These are phyloP conservation scores for Mycocentrospora acerina DNA, from an alignment of 2,329 filamentous ascomycete genomes.

Conservation along the genomic window DNA sequence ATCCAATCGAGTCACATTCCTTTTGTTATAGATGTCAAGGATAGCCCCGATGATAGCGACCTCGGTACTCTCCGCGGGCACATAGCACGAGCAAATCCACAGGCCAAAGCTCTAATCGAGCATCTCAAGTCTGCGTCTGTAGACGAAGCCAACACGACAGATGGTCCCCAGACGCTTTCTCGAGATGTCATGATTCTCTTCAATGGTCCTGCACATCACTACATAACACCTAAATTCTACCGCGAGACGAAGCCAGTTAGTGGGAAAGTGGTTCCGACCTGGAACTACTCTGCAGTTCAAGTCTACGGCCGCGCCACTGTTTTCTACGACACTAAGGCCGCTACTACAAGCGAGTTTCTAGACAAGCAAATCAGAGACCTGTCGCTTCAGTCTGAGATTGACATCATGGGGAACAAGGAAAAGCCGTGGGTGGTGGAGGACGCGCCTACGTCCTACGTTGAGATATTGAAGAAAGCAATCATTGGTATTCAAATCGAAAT, in stretches of 20 bases:
- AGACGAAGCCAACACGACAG: constrained; percentile 37
- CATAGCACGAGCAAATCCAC: constrained; percentile 64
- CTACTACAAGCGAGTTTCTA: constrained; percentile 53
- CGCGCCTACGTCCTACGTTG: constrained; percentile 58
- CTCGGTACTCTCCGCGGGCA: constrained; percentile 59
- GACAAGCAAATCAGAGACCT: constrained; percentile 56
- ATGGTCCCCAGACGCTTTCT: constrained; percentile 8
- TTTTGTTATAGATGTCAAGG: constrained; percentile 40
- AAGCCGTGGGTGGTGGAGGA: constrained; percentile 60
- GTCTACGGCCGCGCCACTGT: constrained; percentile 61
- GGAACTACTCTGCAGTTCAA: constrained; percentile 69
- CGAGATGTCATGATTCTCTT: constrained; percentile 66
- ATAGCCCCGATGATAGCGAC: constrained; percentile 44
- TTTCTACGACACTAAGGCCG: constrained; percentile 53
- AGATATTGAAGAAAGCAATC: constrained; percentile 33
- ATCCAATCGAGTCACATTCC: constrained; percentile 29
- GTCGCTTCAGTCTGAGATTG: constrained; percentile 52
- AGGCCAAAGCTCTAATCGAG: constrained; percentile 61
- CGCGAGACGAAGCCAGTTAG: constrained; percentile 63
- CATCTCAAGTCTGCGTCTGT: constrained; percentile 19
- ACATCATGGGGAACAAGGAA: constrained; percentile 58
- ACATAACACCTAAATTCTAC: constrained; percentile 67
- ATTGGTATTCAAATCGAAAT: constrained; percentile 30
- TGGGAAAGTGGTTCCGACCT: constrained; percentile 69
- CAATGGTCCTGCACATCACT: constrained; percentile 60